Conservation (phyloP, 345 rosid species). For the Excoecaria agallocha region DNA sequence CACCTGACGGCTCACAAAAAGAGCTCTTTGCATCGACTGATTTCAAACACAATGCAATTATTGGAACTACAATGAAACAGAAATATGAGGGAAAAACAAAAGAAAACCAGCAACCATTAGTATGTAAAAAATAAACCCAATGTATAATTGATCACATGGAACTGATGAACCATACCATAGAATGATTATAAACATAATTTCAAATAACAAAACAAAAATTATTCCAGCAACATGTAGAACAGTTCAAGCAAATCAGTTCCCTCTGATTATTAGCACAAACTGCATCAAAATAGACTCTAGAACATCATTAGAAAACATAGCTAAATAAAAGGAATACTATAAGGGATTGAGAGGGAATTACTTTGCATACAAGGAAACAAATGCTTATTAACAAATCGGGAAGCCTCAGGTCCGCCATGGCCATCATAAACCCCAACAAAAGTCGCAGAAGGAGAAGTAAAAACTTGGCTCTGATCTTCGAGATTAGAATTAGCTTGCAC, state of each 20-base stretch:
- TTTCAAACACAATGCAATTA: background rate
- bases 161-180: background rate
- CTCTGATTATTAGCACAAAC: background rate
- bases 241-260: background rate
- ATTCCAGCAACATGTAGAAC: background rate
- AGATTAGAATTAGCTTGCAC: constrained; percentile 81
- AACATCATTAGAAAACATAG: background rate
- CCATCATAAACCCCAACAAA: constrained; percentile 92
- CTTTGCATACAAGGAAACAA: constrained; percentile 77
- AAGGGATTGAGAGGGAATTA: constrained; percentile 28
- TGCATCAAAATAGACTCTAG: background rate
- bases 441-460: constrained; percentile 68
- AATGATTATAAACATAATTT: background rate
- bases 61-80: background rate
- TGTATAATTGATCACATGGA: background rate
- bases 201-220: background rate
- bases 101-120: background rate
- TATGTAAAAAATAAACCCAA: background rate
- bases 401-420: constrained; percentile 98
- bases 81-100: background rate
- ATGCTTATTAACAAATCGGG: constrained; percentile 80
- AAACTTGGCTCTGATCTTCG: constrained; percentile 94
- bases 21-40: too few relatives aligned
- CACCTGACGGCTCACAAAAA: too few relatives aligned
- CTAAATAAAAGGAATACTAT: background rate